Base-by-base conservation (phyloP, 139 green algal species). In the Astrephomene gubernaculifera region DNA sequence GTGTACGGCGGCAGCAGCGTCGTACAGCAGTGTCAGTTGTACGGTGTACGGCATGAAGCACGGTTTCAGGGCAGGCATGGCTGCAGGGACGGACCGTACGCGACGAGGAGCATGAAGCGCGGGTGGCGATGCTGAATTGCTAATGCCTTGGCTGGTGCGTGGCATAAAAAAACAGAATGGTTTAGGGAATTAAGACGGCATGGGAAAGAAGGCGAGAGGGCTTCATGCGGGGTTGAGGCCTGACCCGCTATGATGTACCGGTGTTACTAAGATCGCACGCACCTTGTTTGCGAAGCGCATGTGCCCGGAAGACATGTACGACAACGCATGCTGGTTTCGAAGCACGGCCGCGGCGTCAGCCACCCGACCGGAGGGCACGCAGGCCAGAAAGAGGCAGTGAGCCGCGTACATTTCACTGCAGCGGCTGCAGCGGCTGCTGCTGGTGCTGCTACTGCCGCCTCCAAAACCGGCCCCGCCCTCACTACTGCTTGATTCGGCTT, bases 231-330 rank as follows among this genome's bases (percentile, higher is more conserved):
- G n/a, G n/a, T n/a, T n/a, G n/a, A n/a, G n/a, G n/a, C n/a, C n/a
- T 19, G 22, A 9, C 65, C 65, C 12, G 3, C 29, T 5, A 7
- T 9, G 22, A 29, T 45, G 8, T 35, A 49, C 7, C 35, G 35
- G 5, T 35, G 65, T 29, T 4, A 12, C 72, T 52, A 6, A 17
- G 29, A 33, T 1, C 43, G 35, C 27, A 63, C 76, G 24, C 21
- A 72, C 76, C 76, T 83, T 49, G 14, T 75, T 17, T 1, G 78
- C n/a, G 33, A 67, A 84, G 3, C 29, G 43, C 41, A 84, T n/a
- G 43, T 49, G 41, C 1, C 2, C 2, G 8, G 38, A 44, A 4
- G 12, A 1, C 43, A 84, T 36, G 31, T 39, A 54, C 33, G 78
- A 35, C 41, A 31, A 12, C 31, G 25, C 22, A 3, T 44, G 38